Conservation (phyloP, 192 early-diverging fungal species). For the Diversispora eburnea region DNA sequence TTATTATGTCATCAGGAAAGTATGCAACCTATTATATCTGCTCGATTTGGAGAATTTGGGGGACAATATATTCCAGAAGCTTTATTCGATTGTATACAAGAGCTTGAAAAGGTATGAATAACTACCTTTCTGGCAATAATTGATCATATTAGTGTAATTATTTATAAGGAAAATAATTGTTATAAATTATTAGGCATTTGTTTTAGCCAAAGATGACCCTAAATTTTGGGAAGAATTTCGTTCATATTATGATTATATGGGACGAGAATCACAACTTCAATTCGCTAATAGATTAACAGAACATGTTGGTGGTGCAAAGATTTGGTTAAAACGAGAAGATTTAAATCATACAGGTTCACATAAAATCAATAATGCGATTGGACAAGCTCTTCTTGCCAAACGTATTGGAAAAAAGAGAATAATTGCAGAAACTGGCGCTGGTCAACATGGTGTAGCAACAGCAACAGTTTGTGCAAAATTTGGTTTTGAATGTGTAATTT, state of each 20-base stretch:
- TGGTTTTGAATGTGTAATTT: constrained; percentile 92
- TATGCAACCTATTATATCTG: constrained; percentile 47
- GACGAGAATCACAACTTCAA: constrained; percentile 85
- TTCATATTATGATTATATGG: constrained; percentile 88
- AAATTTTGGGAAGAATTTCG: constrained; percentile 92
- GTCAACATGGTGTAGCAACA: constrained; percentile 97
- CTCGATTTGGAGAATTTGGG: constrained; percentile 92
- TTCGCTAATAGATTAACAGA: constrained; percentile 83
- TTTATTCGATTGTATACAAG: constrained; percentile 89
- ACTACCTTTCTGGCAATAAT: neutral
- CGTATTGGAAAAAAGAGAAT: constrained; percentile 93
- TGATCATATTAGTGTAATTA: neutral
- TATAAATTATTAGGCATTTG: constrained; percentile 53
- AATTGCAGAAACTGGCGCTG: constrained; percentile 98
- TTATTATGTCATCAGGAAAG: too few species aligned
- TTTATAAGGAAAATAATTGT: neutral
- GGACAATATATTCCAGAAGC: constrained; percentile 98
- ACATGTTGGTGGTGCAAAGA: constrained; percentile 74
- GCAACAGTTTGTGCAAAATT: constrained; percentile 98
- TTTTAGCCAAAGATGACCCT: constrained; percentile 77
- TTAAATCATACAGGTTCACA: constrained; percentile 98
- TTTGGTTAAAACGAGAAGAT: constrained; percentile 99
- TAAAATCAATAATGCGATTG: constrained; percentile 98
- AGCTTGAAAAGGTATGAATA: constrained; percentile 61
- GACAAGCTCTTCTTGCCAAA: constrained; percentile 82